Evolutionary conservation across 768 basidiomycete genomes (phyloP).

Genomic region (Lyophyllum shimeji): DNA sequence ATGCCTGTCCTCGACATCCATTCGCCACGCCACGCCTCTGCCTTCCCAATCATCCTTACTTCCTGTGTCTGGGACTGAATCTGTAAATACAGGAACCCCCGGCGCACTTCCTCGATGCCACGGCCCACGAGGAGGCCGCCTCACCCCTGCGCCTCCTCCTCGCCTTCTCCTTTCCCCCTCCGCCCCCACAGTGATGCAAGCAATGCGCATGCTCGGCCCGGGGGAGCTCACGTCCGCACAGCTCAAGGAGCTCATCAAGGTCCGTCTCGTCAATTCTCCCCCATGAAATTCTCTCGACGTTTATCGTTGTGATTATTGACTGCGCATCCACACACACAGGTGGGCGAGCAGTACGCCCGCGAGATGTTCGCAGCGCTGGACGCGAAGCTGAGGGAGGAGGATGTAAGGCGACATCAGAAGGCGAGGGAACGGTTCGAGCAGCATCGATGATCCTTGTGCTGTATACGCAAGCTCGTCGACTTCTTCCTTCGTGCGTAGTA

Average conservation of each 20-base stretch:
- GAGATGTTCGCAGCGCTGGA: conserved; percentile 59
- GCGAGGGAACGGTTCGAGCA: conserved; percentile 53
- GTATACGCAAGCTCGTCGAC: background rate
- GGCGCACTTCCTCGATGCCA: conserved; percentile 74
- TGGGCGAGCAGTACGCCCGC: conserved; percentile 63
- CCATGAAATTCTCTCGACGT: background rate
- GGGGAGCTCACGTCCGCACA: conserved; percentile 53
- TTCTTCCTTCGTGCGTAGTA: too few relatives aligned
- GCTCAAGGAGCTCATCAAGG: conserved; percentile 55
- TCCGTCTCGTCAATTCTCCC: conserved; percentile 24
- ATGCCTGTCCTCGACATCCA: background rate
- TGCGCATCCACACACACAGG: conserved; percentile 37
- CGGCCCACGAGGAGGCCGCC: conserved; percentile 67
- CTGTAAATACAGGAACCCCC: conserved; percentile 45
- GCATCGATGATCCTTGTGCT: conserved; percentile 14
- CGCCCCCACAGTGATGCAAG: conserved; percentile 48
- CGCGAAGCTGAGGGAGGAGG: conserved; percentile 64
- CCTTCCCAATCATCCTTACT: too few relatives aligned
- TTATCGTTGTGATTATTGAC: too few relatives aligned
- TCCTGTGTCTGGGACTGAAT: background rate
- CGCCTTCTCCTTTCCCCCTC: conserved; percentile 59
- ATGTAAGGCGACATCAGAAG: conserved; percentile 57
- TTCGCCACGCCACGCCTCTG: too few relatives aligned
- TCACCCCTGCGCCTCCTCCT: conserved; percentile 60
- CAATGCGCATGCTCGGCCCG: conserved; percentile 61